phyloP scores from a whole-genome alignment of 352 stramenopile genomes.

The Phytophthora sp. region DNA sequence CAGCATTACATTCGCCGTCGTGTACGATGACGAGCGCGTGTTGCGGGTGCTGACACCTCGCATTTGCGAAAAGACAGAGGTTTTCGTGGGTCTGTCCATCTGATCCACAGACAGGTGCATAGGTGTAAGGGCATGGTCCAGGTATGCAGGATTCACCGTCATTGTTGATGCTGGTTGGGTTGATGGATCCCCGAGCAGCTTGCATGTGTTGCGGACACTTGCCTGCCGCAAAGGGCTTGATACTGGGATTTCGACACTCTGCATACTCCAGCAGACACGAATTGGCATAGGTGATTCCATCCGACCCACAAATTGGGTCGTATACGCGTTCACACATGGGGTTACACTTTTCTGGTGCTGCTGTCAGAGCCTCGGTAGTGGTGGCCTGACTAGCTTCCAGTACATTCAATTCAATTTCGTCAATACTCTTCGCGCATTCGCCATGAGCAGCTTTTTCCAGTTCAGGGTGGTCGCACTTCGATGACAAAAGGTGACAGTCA shows the following conservation, averaged over 20 bases:
- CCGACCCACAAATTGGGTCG: constrained; percentile 63
- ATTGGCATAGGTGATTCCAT: constrained; percentile 71
- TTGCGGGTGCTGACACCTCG: constrained; percentile 29
- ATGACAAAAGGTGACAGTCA: constrained; percentile 49
- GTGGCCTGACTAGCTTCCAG: constrained; percentile 16
- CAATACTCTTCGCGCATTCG: constrained; percentile 14
- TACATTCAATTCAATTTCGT: constrained; percentile 5
- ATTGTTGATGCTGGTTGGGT: neutral
- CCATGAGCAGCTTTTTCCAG: constrained; percentile 51
- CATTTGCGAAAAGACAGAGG: constrained; percentile 45
- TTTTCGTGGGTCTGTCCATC: constrained; percentile 51
- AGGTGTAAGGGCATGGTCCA: constrained; percentile 40
- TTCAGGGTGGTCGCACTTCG: constrained; percentile 52
- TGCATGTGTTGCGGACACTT: constrained; percentile 45
- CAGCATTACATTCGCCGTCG: constrained; percentile 48
- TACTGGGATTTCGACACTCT: constrained; percentile 39
- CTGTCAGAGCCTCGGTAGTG: neutral
- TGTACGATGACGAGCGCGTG: constrained; percentile 41
- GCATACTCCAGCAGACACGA: constrained; percentile 60
- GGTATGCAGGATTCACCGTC: constrained; percentile 42
- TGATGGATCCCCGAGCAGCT: constrained; percentile 12
- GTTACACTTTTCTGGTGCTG: constrained; percentile 47
- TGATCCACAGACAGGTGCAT: constrained; percentile 44
- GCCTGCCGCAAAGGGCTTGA: constrained; percentile 44
- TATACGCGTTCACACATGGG: constrained; percentile 51